Percentiles rank a stretch among this genome's conserved stretches.
phyloP scores from a whole-genome alignment of 1,284 basidiomycete genomes.

The Ganoderma sp. region DNA sequence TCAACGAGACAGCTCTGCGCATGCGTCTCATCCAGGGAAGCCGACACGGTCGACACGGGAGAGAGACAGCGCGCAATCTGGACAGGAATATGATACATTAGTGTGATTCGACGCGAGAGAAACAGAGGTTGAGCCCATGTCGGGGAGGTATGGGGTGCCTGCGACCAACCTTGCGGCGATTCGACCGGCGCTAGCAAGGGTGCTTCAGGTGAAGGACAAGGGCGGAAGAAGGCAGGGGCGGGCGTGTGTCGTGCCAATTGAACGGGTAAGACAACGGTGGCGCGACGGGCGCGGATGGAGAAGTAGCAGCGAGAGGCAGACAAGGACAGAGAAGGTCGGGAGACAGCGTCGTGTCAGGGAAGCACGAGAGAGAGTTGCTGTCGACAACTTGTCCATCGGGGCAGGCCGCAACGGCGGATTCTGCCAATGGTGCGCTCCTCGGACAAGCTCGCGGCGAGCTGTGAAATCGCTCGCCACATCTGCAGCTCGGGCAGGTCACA shows the following conservation, averaged over 20 bases:
- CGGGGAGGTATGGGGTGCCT: neutral
- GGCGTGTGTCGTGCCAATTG: neutral
- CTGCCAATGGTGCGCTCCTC: slow-evolving; percentile 6
- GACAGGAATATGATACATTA: neutral
- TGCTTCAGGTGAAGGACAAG: slow-evolving; percentile 4
- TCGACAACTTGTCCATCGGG: slow-evolving; percentile 8
- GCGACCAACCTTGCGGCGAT: neutral
- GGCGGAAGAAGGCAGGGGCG: slow-evolving; percentile 1
- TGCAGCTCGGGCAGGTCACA: neutral
- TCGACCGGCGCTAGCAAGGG: neutral
- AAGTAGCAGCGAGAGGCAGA: neutral
- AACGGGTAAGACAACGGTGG: slow-evolving; percentile 2
- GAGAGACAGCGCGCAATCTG: neutral
- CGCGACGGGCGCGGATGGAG: slow-evolving; percentile 2
- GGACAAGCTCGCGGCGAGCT: slow-evolving; percentile 3
- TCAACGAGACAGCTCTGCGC: neutral
- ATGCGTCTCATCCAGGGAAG: neutral
- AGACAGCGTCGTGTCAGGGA: slow-evolving; percentile 1
- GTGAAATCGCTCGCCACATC: neutral
- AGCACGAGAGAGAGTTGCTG: neutral
- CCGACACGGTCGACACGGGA: neutral
- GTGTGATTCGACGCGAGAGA: neutral
- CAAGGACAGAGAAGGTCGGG: slow-evolving; percentile 3
- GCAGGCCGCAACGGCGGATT: neutral
- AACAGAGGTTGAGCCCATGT: neutral